Percentiles rank a stretch among this genome's conserved stretches.
These are phyloP conservation scores for Ascochyta pisi DNA, from an alignment of 2,329 filamentous ascomycete species.

Conservation along the genomic window DNA sequence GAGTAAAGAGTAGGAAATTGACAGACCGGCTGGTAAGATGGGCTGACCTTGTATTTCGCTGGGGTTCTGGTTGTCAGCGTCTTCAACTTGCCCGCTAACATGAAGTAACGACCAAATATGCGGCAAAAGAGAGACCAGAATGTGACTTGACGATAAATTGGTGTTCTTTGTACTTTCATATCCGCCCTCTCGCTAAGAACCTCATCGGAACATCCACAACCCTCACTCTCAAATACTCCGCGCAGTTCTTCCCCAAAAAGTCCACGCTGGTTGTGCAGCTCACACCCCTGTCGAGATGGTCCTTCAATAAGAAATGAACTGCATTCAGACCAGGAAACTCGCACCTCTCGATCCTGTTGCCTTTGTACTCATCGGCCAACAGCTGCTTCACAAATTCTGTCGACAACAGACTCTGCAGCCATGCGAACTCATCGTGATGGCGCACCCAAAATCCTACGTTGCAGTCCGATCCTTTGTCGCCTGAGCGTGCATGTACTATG, in stretches of 20 bases:
- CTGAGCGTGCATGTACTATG: constrained; percentile 54
- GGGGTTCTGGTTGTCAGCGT: neutral
- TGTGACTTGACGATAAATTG: neutral
- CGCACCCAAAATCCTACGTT: constrained; percentile 49
- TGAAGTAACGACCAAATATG: neutral
- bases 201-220: constrained; percentile 29
- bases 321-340: constrained; percentile 34
- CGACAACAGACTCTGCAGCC: constrained; percentile 41
- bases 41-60: neutral
- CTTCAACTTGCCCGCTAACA: neutral
- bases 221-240: constrained; percentile 33
- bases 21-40: neutral
- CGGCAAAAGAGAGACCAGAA: too few species aligned
- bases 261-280: constrained; percentile 35
- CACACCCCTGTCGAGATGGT: constrained; percentile 36
- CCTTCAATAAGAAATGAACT: constrained; percentile 36
- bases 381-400: constrained; percentile 33
- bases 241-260: constrained; percentile 39
- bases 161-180: constrained; percentile 8
- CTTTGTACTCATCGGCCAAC: constrained; percentile 39
- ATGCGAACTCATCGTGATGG: constrained; percentile 41
- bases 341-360: constrained; percentile 29
- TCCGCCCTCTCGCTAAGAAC: constrained; percentile 33
- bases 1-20: neutral
- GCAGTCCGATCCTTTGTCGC: constrained; percentile 47